Evolutionary conservation across 2,329 filamentous ascomycete genomes (phyloP).

Genomic region (Fusarium pseudograminearum): DNA sequence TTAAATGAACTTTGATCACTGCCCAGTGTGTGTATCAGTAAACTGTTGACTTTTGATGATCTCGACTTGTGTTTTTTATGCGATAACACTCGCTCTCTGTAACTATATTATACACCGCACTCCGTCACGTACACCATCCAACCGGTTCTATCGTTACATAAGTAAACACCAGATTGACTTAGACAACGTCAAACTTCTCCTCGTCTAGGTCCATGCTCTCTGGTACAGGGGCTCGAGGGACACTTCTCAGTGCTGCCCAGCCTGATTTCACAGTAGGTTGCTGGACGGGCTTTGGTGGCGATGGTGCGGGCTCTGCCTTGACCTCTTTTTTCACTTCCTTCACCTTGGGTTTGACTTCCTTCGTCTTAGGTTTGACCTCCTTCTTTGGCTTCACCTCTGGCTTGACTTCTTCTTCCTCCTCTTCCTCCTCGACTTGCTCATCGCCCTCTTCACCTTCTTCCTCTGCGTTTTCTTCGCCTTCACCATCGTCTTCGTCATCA

Average conservation of each 20-base stretch:
- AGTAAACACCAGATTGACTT: not conserved
- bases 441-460: conserved; percentile 42
- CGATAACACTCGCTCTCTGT: not conserved
- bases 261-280: conserved; percentile 45
- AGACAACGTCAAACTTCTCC: conserved; percentile 52
- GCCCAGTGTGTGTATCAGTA: not conserved
- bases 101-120: not conserved
- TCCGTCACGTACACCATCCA: not conserved
- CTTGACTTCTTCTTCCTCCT: conserved; percentile 42
- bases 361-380: no score
- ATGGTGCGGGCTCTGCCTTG: conserved; percentile 1
- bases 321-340: not conserved
- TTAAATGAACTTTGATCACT: not conserved
- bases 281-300: conserved; percentile 12
- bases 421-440: conserved; percentile 35
- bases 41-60: not conserved
- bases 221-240: conserved; percentile 34
- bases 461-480: conserved; percentile 45
- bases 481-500: conserved; percentile 52
- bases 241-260: conserved; percentile 50
- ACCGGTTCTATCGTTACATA: conserved; percentile 27
- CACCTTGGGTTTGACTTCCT: not conserved
- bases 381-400: conserved; percentile 14
- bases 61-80: not conserved
- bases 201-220: conserved; percentile 51